phyloP scores from a whole-genome alignment of 2,329 filamentous ascomycete species.

The Hypoxylon sp. region DNA sequence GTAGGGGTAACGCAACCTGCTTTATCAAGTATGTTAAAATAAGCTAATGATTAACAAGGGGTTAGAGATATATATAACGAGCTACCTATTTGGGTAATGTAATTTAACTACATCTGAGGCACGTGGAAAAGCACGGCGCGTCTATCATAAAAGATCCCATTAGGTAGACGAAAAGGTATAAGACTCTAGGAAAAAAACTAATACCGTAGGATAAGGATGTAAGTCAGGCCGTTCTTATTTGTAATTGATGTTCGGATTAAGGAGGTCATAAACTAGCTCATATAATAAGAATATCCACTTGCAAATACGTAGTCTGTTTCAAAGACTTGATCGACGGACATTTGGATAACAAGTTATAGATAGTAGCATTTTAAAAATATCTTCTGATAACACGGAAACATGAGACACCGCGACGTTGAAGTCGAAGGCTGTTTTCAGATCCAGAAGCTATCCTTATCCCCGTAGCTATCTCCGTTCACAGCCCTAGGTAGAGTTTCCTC shows the following conservation, averaged over 20 bases:
- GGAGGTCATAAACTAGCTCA: background rate
- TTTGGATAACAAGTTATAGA: no score
- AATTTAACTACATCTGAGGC: constrained; percentile 22
- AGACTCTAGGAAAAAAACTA: background rate
- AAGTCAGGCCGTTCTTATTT: background rate
- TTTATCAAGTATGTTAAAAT: constrained; percentile 21
- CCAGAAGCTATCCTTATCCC: constrained; percentile 2
- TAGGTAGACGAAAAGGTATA: background rate
- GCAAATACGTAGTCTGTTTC: no score
- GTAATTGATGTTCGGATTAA: background rate
- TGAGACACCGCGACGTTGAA: background rate
- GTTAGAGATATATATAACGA: constrained; percentile 16
- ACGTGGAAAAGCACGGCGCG: constrained; percentile 12
- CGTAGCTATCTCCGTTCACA: background rate
- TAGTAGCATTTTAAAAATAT: background rate
- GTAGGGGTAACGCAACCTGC: constrained; percentile 23
- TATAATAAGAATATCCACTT: background rate
- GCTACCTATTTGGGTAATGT: constrained; percentile 41
- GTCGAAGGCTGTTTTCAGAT: background rate
- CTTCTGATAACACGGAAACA: background rate
- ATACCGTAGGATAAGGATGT: background rate
- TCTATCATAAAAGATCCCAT: constrained; percentile 13
- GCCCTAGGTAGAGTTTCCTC: background rate
- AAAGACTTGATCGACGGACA: background rate
- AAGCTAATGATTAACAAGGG: constrained; percentile 14